A percentile compares a stretch with the other conserved stretches of the same genome.
Evolutionary conservation across 176 grass and related monocot genomes (phyloP).

Genomic region (Hsuehochloa calcarea): DNA sequence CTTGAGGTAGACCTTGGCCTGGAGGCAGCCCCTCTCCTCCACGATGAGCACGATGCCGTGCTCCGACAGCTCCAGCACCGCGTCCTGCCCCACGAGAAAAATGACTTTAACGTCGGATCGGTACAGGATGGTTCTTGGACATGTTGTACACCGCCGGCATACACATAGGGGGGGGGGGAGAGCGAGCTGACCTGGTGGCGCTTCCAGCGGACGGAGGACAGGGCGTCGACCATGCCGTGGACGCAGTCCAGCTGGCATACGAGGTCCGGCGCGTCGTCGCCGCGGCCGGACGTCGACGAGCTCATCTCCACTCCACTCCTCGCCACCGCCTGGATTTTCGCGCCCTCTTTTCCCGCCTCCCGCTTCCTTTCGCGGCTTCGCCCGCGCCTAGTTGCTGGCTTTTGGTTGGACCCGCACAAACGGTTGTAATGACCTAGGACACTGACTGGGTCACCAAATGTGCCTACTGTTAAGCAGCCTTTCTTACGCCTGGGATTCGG

Average conservation of each 20-base stretch:
- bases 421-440: background rate
- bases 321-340: background rate
- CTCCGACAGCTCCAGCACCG: conserved; percentile 71
- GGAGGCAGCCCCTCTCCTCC: conserved; percentile 84
- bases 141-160: background rate
- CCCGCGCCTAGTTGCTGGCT: background rate
- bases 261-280: conserved; percentile 58
- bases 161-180: too few species aligned
- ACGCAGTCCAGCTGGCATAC: conserved; percentile 72
- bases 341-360: background rate
- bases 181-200: conserved; percentile 56
- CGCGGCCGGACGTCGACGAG: conserved; percentile 49
- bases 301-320: conserved; percentile 38
- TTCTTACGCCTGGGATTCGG: too few species aligned
- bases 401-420: background rate
- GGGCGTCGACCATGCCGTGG: conserved; percentile 89
- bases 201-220: conserved; percentile 90
- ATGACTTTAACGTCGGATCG: background rate
- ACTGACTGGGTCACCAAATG: background rate
- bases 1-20: conserved; percentile 95
- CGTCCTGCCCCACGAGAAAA: conserved; percentile 43
- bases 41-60: conserved; percentile 82
- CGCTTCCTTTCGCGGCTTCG: background rate
- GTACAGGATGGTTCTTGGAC: background rate
- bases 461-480: too few species aligned